A percentile compares a stretch with the other conserved stretches of the same genome.
These are phyloP conservation scores for Nemania sp. DNA, from an alignment of 2,329 filamentous ascomycete genomes.

Conservation along the genomic window DNA sequence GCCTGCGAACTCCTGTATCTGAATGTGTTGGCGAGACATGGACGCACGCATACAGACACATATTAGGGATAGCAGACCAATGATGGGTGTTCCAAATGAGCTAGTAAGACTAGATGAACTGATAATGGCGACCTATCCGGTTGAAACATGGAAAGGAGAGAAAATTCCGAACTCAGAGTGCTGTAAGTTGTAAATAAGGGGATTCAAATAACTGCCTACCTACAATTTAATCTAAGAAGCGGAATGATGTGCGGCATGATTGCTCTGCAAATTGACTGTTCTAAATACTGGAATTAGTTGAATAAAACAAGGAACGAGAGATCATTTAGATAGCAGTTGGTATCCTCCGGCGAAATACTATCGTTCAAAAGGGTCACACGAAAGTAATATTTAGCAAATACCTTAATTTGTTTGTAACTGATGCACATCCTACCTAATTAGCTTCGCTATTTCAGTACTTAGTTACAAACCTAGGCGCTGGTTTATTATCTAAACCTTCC, in stretches of 20 bases:
- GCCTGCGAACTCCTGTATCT: constrained; percentile 43
- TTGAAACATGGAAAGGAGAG: background rate
- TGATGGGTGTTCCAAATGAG: constrained; percentile 34
- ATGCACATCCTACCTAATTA: no score
- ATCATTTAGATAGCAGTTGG: no score
- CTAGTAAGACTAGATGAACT: background rate
- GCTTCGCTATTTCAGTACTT: no score
- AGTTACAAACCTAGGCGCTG: no score
- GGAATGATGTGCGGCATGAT: background rate
- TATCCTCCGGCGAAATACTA: no score
- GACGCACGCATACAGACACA: constrained; percentile 10
- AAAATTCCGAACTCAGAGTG: background rate
- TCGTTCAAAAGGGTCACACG: no score
- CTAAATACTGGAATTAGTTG: no score
- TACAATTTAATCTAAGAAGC: background rate
- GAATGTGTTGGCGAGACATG: constrained; percentile 39
- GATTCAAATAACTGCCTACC: background rate
- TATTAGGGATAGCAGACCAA: constrained; percentile 13
- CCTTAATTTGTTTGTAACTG: no score
- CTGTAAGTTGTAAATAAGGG: background rate
- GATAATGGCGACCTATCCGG: background rate
- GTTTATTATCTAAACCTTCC: no score
- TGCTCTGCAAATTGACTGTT: no score
- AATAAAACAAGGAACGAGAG: no score
- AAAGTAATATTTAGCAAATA: no score